Evolutionary conservation across 2,329 filamentous ascomycete species (phyloP), one percentile per base, ranked within the genome.

Genomic region (Pseudogymnoascus sp.): DNA sequence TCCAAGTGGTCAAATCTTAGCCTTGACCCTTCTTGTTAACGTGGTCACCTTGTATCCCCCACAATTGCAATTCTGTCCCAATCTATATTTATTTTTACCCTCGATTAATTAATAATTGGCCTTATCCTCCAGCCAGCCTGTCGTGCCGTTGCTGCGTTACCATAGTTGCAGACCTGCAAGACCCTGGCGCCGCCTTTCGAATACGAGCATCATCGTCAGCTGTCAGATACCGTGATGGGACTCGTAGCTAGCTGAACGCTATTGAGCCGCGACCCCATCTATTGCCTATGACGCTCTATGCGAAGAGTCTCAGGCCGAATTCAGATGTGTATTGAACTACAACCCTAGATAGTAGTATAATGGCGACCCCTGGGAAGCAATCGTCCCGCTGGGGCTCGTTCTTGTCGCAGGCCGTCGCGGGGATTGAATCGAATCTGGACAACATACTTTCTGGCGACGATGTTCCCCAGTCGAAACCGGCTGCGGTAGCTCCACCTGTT

Each of bases 351-450:
- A 7, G 28, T 32, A 54, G 32, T 54, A 54, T 58, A 43, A 73
- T 73, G 71, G 64, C 69, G 41, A 67, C 70, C 59, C 66, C 70
- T 30, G 50, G 62, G 28, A 72, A 75, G 61, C 66, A 83, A 66
- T 77, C 81, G 64, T 82, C 82, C 58, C 82, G 82, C 84, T 91
- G 89, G 89, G 88, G 87, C 50, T 85, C 85, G 32, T 88, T 96
- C 71, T 81, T 97, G 63, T 89, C 91, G 66, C 90, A 93, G 74
- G 92, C 93, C 65, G 91, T 97, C 63, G 91, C 92, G 60, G 92
- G 92, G 63, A 89, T 99, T 62, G 94, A 99, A 76, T 95, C 92
- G 63, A 86, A 90, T 43, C 82, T 99, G 63, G 94, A 99, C 73
- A 92, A 84, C 58, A 96, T 99, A 62, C 81, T 99, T 63, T 86